Evolutionary conservation across 176 grass and related monocot species (phyloP).

Genomic region (Triticum turgidum): DNA sequence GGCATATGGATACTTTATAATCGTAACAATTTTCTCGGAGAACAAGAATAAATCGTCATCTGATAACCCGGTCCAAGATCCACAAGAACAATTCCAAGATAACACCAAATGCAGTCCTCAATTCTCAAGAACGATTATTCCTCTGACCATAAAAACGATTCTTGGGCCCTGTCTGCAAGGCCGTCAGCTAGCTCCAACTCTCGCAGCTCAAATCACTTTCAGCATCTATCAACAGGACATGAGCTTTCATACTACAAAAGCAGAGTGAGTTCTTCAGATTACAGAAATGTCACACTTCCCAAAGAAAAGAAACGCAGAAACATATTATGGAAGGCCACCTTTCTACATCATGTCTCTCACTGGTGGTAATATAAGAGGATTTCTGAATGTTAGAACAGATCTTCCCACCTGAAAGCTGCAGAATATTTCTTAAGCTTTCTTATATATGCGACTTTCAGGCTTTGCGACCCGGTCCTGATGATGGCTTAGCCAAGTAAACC

Average conservation of each 20-base stretch:
- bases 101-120: neutral
- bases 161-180: neutral
- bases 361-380: slow-evolving; percentile 28
- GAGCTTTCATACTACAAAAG: slow-evolving; percentile 47
- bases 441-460: neutral
- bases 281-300: neutral
- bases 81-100: neutral
- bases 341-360: slow-evolving; percentile 37
- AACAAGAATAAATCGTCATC: neutral
- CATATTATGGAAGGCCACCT: neutral
- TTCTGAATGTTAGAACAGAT: slow-evolving; percentile 20
- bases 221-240: slow-evolving; percentile 22
- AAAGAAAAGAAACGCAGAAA: neutral
- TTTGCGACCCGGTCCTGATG: slow-evolving; percentile 47
- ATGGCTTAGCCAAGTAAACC: slow-evolving; percentile 15
- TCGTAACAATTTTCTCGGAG: neutral
- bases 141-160: slow-evolving; percentile 11
- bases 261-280: slow-evolving; percentile 26
- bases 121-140: neutral
- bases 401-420: slow-evolving; percentile 40
- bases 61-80: neutral
- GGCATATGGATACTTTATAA: no score
- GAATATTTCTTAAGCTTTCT: slow-evolving; percentile 9
- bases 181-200: slow-evolving; percentile 40
- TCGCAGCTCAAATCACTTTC: slow-evolving; percentile 34